Evolutionary conservation across 192 early-diverging fungal species (phyloP).

Genomic region (Entomortierella lignicola): DNA sequence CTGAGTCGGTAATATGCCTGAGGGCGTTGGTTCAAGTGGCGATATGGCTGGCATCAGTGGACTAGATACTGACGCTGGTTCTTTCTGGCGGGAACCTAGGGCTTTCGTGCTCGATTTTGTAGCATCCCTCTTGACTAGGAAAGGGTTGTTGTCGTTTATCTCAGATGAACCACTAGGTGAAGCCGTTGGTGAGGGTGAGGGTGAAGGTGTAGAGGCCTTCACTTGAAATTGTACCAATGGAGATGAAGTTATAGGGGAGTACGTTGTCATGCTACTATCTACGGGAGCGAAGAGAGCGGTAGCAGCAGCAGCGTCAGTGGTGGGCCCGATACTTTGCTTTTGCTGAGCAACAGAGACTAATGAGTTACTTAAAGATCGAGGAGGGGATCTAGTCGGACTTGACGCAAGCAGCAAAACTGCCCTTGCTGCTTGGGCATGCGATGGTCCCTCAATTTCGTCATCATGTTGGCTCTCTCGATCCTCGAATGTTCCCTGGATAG

Average conservation of each 20-base stretch:
- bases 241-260: conserved; percentile 32
- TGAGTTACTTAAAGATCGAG: background rate
- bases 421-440: conserved; percentile 22
- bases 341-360: background rate
- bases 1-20: too few species aligned
- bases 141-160: background rate
- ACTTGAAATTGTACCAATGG: conserved; percentile 29
- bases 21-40: too few species aligned
- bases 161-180: background rate
- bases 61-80: too few species aligned
- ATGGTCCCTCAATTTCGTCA: background rate
- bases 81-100: too few species aligned
- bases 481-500: background rate
- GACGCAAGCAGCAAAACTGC: conserved; percentile 35
- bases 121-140: too few species aligned
- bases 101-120: too few species aligned
- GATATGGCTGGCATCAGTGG: too few species aligned
- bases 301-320: background rate
- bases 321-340: too few species aligned
- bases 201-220: conserved; percentile 5
- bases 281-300: too few species aligned
- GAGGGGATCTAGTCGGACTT: conserved; percentile 15
- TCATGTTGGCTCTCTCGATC: background rate
- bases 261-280: background rate
- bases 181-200: conserved; percentile 12